Evolutionary conservation across 2,329 filamentous ascomycete species (phyloP), one percentile per base, ranked within the genome.

Genomic region (Ciborinia camelliae): DNA sequence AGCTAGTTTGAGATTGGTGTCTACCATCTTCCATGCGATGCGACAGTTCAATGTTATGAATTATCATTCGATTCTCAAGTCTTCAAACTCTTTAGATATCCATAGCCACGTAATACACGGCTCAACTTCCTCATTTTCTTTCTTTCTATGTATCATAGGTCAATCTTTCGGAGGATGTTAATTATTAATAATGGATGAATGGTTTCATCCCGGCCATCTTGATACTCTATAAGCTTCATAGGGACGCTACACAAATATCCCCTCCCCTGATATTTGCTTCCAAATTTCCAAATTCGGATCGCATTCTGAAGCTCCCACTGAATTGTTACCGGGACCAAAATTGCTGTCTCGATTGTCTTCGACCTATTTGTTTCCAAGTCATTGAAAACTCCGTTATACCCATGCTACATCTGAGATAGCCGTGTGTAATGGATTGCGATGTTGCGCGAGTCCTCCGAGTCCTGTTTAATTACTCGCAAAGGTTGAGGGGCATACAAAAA

Each of bases 191-290:
- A 32, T 23, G 51, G 12, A 28, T 23, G 51, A 12, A 28, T 37
- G 50, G 61, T 63, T 63, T 63, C 61, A 58, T 35, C 61, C 23
- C 23, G 18, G 37, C 6, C 23, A 64, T 60, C 43, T 64, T 64
- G 54, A 64, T n/a, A 64, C 62, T 32, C 20, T 43, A 18, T 26
- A 14, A 60, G 62, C 62, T 64, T 64, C 62, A 64, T 51, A 5
- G 37, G 32, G 23, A 23, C 54, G 43, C 54, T 26, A 41, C 62
- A 60, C 14, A 9, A 37, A 57, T 35, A 28, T 32, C 23, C 26
- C 47, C n/a, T 30, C 30, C 28, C 51, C 20, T 57, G 50, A 26
- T 48, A 4, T 47, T 35, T 47, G 28, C 55, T 37, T 37, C n/a
- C 30, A 37, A 26, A 26, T 30, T 63, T 43, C 30, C 23, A 37